Percentiles rank a stretch among this genome's conserved stretches.
These are phyloP conservation scores for Colletotrichum orbiculare DNA, from an alignment of 2,329 filamentous ascomycete genomes.

Conservation along the genomic window DNA sequence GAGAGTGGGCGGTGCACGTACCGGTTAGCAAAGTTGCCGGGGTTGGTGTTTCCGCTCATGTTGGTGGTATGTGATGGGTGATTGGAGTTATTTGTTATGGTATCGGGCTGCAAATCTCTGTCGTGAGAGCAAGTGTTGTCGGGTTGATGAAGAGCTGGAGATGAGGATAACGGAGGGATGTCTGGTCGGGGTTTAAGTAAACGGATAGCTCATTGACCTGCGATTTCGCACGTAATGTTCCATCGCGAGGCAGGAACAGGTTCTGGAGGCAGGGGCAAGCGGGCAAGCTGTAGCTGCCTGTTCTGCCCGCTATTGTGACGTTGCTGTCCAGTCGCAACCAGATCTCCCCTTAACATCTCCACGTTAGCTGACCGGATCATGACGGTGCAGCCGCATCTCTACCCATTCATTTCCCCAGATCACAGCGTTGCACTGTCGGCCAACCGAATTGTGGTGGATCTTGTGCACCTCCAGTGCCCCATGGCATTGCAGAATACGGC, in stretches of 20 bases:
- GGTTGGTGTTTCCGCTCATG: slow-evolving; percentile 33
- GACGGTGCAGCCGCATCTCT: slow-evolving; percentile 10
- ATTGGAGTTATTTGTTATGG: too few species aligned
- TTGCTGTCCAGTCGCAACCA: slow-evolving; percentile 3
- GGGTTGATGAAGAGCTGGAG: too few species aligned
- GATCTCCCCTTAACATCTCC: slow-evolving; percentile 13
- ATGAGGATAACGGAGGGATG: too few species aligned
- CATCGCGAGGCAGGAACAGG: too few species aligned
- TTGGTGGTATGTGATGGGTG: too few species aligned
- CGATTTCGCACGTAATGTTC: too few species aligned
- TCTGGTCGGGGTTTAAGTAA: too few species aligned
- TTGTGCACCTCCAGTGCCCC: background rate
- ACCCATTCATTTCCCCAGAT: background rate
- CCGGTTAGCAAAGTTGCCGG: slow-evolving; percentile 40
- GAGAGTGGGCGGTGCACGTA: background rate
- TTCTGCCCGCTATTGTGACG: slow-evolving; percentile 10
- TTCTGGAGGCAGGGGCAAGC: background rate
- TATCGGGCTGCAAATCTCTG: too few species aligned
- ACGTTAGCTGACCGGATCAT: slow-evolving; percentile 11
- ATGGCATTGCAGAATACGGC: background rate
- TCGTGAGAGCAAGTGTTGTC: too few species aligned
- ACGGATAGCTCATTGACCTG: too few species aligned
- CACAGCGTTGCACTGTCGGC: background rate
- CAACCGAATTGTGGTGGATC: too few species aligned
- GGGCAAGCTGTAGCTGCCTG: background rate